Evolutionary conservation across 73 alveolate species (phyloP).

Genomic region (Uronychia binucleata): DNA sequence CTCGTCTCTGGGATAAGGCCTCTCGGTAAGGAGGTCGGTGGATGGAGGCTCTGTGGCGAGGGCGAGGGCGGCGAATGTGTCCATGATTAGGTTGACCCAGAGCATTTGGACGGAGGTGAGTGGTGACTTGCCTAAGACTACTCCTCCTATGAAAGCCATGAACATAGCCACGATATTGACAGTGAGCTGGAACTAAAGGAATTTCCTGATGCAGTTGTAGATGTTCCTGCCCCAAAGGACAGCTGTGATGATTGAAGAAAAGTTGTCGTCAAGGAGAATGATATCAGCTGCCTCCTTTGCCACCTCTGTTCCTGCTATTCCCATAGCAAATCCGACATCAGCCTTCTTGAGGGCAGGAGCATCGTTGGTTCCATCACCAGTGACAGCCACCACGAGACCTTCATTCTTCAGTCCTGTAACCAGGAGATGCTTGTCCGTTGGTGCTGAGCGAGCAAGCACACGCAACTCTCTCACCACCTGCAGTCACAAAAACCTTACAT

Average conservation of each 20-base stretch:
- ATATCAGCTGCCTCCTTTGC: slow-evolving; percentile 97
- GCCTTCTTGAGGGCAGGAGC: slow-evolving; percentile 96
- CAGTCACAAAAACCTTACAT: too few relatives aligned
- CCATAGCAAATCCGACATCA: slow-evolving; percentile 97
- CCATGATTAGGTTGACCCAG: slow-evolving; percentile 92
- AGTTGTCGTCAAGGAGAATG: slow-evolving; percentile 80
- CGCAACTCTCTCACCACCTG: slow-evolving; percentile 67
- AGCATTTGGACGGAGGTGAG: slow-evolving; percentile 84
- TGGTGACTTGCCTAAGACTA: slow-evolving; percentile 74
- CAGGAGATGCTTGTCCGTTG: slow-evolving; percentile 90
- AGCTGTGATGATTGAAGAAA: slow-evolving; percentile 78
- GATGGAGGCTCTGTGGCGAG: slow-evolving; percentile 96
- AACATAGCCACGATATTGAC: slow-evolving; percentile 84
- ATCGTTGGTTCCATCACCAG: slow-evolving; percentile 98
- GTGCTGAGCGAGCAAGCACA: slow-evolving; percentile 95
- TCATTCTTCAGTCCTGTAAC: slow-evolving; percentile 90
- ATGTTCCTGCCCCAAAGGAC: slow-evolving; percentile 87
- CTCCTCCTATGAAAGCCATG: slow-evolving; percentile 82
- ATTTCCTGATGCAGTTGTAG: slow-evolving; percentile 80
- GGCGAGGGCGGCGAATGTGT: slow-evolving; percentile 90
- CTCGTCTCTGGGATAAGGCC: slow-evolving; percentile 85
- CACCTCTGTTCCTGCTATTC: slow-evolving; percentile 93
- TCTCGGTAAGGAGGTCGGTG: slow-evolving; percentile 71
- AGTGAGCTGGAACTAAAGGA: slow-evolving; percentile 81
- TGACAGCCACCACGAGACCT: slow-evolving; percentile 93